Conservation (phyloP, 768 basidiomycete species). For the Leucocoprinus birnbaumii region DNA sequence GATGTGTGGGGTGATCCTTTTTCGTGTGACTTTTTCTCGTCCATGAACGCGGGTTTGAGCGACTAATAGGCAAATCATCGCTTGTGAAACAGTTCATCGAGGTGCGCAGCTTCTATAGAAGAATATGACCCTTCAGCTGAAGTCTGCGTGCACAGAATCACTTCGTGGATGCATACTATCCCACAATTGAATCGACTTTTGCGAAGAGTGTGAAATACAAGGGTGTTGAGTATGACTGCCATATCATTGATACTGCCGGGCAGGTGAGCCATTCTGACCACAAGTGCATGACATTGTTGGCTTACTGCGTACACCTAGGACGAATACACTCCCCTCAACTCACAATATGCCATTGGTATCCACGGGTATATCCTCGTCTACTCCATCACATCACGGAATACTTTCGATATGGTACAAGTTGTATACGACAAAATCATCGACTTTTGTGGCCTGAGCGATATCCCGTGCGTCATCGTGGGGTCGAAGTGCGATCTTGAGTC, state of each 20-base stretch:
- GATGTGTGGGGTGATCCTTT: not conserved
- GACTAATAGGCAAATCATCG: slow-evolving; percentile 82
- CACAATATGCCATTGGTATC: slow-evolving; percentile 94
- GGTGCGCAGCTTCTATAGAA: slow-evolving; percentile 18
- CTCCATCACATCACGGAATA: slow-evolving; percentile 83
- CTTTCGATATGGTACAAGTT: slow-evolving; percentile 93
- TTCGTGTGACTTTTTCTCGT: slow-evolving; percentile 7
- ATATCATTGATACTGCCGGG: slow-evolving; percentile 97
- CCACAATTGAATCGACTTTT: slow-evolving; percentile 90
- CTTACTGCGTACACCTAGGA: slow-evolving; percentile 49
- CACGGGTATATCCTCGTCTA: slow-evolving; percentile 98
- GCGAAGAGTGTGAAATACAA: slow-evolving; percentile 84
- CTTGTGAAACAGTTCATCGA: slow-evolving; percentile 94
- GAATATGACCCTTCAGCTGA: not conserved
- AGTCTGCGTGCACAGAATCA: slow-evolving; percentile 44
- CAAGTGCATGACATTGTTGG: not conserved
- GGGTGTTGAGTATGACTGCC: slow-evolving; percentile 91
- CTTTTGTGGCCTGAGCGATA: slow-evolving; percentile 81
- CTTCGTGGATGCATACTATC: slow-evolving; percentile 92
- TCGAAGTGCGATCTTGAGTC: slow-evolving; percentile 83
- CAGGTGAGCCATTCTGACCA: slow-evolving; percentile 55
- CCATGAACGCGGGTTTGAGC: slow-evolving; percentile 11
- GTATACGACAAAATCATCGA: slow-evolving; percentile 96
- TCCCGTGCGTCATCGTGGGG: slow-evolving; percentile 94
- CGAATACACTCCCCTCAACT: slow-evolving; percentile 91